phyloP scores from a whole-genome alignment of 257 asterid genomes.

The Solanum dulcamara region DNA sequence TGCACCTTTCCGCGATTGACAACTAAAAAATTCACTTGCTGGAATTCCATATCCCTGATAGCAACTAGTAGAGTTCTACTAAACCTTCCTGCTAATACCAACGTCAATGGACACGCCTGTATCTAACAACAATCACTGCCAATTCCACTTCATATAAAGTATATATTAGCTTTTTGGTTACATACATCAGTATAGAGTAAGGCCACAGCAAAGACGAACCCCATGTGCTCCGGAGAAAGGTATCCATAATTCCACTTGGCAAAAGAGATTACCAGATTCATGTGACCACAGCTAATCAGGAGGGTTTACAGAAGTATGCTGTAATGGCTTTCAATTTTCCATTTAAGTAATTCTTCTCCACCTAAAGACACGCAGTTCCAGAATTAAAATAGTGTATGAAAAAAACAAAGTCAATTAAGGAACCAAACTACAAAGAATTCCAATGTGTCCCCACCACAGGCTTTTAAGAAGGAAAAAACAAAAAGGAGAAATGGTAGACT shows the following conservation, averaged over 20 bases:
- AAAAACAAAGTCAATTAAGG: neutral
- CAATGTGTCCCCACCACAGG: neutral
- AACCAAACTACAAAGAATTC: neutral
- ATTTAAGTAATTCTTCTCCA: constrained; percentile 72
- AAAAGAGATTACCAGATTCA: neutral
- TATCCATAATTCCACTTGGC: neutral
- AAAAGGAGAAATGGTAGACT: neutral
- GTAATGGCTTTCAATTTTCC: constrained; percentile 78
- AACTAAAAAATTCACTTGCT: neutral
- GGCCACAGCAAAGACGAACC: neutral
- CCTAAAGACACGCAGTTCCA: constrained; percentile 27
- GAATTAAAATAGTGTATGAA: neutral
- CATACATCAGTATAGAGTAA: neutral
- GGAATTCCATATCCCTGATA: neutral
- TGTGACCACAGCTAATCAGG: neutral
- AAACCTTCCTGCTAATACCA: neutral
- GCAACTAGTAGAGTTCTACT: neutral
- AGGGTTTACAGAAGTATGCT: constrained; percentile 55
- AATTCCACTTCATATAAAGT: neutral
- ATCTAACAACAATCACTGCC: neutral
- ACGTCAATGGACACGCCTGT: neutral
- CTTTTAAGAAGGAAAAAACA: neutral
- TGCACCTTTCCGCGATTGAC: neutral
- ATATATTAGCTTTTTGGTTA: neutral
- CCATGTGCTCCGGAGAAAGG: neutral